Evolutionary conservation across 2,329 filamentous ascomycete species (phyloP).

Genomic region (Neurospora sp.): DNA sequence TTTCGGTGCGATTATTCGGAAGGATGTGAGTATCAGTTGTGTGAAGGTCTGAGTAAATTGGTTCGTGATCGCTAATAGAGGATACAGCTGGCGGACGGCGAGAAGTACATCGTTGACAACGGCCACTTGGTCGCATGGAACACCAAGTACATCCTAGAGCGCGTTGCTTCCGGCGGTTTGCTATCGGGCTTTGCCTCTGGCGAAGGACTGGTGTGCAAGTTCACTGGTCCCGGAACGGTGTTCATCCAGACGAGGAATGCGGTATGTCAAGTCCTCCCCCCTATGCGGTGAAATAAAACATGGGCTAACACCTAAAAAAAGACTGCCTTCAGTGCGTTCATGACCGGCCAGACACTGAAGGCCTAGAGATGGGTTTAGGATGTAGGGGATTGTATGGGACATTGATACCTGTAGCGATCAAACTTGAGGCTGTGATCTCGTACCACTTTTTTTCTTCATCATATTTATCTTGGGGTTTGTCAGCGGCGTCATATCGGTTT

Average conservation of each 20-base stretch:
- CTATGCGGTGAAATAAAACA: background rate
- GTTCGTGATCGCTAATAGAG: conserved; percentile 10
- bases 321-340: conserved; percentile 43
- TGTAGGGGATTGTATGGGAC: background rate
- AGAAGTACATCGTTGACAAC: conserved; percentile 89
- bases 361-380: background rate
- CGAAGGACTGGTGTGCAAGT: conserved; percentile 91
- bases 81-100: conserved; percentile 49
- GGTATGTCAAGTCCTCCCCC: conserved; percentile 30
- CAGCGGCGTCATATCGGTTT: background rate
- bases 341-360: conserved; percentile 32
- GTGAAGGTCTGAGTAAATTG: background rate
- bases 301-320: conserved; percentile 23
- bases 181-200: conserved; percentile 76
- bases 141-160: conserved; percentile 83
- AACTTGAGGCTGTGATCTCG: background rate
- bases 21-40: conserved; percentile 58
- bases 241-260: conserved; percentile 90
- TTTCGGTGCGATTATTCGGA: conserved; percentile 89
- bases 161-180: conserved; percentile 81
- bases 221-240: conserved; percentile 81
- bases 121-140: conserved; percentile 96
- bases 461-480: background rate
- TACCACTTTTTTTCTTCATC: background rate
- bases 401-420: background rate